A percentile compares a stretch with the other conserved stretches of the same genome.
Evolutionary conservation across 2,329 filamentous ascomycete genomes (phyloP).

Genomic region (Fusarium pseudocircinatum): DNA sequence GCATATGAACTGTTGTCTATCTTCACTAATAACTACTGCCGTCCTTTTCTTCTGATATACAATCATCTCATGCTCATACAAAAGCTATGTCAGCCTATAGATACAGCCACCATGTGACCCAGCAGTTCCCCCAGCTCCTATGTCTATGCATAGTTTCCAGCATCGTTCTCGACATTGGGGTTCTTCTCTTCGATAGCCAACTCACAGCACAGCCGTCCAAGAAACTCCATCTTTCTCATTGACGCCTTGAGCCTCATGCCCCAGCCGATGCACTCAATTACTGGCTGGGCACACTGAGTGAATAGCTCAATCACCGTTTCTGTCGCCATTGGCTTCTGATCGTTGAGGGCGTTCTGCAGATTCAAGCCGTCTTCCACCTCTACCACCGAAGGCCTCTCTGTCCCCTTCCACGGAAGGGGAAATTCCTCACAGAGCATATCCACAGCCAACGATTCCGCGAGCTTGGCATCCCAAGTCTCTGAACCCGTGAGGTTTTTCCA

Average conservation of each 20-base stretch:
- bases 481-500: conserved; percentile 40
- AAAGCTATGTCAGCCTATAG: conserved; percentile 11
- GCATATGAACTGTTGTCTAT: conserved; percentile 3
- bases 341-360: conserved; percentile 30
- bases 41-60: conserved; percentile 3
- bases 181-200: conserved; percentile 41
- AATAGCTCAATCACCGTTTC: conserved; percentile 41
- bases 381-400: conserved; percentile 35
- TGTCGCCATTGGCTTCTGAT: conserved; percentile 34
- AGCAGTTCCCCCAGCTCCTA: not conserved
- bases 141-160: conserved; percentile 28
- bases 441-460: conserved; percentile 38
- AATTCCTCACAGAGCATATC: conserved; percentile 42
- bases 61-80: conserved; percentile 8
- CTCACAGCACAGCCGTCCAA: conserved; percentile 40
- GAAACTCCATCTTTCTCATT: conserved; percentile 39
- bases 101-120: not conserved
- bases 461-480: conserved; percentile 28
- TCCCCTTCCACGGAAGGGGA: conserved; percentile 37
- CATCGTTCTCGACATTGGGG: conserved; percentile 24
- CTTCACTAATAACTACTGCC: not conserved
- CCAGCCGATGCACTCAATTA: conserved; percentile 35
- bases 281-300: conserved; percentile 36
- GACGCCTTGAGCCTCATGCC: conserved; percentile 37
- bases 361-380: conserved; percentile 40